Evolutionary conservation across 345 rosid genomes (phyloP).

Genomic region (Bretschneidera sinensis): DNA sequence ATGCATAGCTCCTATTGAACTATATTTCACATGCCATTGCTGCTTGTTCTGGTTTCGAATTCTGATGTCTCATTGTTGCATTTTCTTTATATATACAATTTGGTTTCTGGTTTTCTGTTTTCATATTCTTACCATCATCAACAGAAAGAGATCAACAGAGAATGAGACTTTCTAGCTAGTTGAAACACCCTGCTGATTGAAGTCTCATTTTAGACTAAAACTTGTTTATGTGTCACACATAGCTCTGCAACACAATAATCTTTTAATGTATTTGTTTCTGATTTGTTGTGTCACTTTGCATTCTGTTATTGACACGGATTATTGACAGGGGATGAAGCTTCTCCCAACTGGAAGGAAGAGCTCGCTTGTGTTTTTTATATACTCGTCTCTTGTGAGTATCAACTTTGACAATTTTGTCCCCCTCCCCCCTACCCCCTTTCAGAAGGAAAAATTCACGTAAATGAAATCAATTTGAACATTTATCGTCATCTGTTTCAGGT

Average conservation of each 20-base stretch:
- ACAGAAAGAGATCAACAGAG: neutral
- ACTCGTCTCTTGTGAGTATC: conserved; percentile 69
- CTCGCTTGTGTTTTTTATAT: conserved; percentile 76
- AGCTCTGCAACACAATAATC: neutral
- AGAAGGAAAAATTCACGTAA: neutral
- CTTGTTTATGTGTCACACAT: neutral
- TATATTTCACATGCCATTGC: no score
- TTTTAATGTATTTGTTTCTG: neutral
- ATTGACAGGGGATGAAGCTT: conserved; percentile 86
- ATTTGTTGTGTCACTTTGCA: conserved; percentile 11
- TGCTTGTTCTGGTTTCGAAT: no score
- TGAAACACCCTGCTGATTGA: neutral
- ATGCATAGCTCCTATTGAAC: no score
- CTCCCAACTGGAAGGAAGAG: conserved; percentile 78
- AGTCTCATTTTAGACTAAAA: no score
- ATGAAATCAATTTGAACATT: neutral
- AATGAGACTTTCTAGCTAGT: neutral
- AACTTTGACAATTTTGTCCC: neutral
- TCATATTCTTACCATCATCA: no score
- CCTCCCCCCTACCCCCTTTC: neutral
- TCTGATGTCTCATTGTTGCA: neutral
- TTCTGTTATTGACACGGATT: neutral
- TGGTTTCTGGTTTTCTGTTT: no score
- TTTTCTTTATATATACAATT: no score
- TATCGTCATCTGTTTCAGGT: conserved; percentile 38